Evolutionary conservation across 768 basidiomycete genomes (phyloP).

Genomic region (Nidularia sp.): DNA sequence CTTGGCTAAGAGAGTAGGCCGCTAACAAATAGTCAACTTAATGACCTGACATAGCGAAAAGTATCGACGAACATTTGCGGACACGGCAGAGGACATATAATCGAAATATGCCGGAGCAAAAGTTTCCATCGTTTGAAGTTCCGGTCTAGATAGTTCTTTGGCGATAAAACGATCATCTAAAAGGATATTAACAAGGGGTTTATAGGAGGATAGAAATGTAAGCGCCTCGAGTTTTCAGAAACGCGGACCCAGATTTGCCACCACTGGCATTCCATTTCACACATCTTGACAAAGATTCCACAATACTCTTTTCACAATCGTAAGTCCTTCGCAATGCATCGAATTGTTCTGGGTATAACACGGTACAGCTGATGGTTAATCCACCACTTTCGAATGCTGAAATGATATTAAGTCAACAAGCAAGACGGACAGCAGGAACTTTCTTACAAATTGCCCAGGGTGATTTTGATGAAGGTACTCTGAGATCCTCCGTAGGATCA

Average conservation of each 20-base stretch:
- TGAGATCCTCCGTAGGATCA: constrained; percentile 75
- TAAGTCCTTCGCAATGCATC: constrained; percentile 90
- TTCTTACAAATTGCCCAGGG: constrained; percentile 79
- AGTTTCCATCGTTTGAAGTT: constrained; percentile 92
- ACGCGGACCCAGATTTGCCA: constrained; percentile 95
- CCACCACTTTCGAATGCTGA: constrained; percentile 88
- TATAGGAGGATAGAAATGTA: background rate
- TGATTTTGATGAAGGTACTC: constrained; percentile 70
- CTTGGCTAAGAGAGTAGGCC: constrained; percentile 92
- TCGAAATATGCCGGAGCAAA: constrained; percentile 98
- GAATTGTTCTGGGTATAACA: constrained; percentile 96
- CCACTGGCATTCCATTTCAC: constrained; percentile 95
- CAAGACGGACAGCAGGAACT: background rate
- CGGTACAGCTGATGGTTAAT: constrained; percentile 87
- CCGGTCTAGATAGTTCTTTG: constrained; percentile 88
- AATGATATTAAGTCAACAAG: background rate
- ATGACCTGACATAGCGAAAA: background rate
- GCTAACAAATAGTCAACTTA: constrained; percentile 37
- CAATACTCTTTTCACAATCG: constrained; percentile 90
- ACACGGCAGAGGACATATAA: constrained; percentile 94
- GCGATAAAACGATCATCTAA: constrained; percentile 98
- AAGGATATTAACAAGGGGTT: constrained; percentile 4
- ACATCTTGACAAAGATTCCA: constrained; percentile 90
- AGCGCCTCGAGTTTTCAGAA: constrained; percentile 89
- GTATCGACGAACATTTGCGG: constrained; percentile 60